Base-by-base conservation (phyloP, 2,329 filamentous ascomycete genomes). In the Cladosporium sp. region DNA sequence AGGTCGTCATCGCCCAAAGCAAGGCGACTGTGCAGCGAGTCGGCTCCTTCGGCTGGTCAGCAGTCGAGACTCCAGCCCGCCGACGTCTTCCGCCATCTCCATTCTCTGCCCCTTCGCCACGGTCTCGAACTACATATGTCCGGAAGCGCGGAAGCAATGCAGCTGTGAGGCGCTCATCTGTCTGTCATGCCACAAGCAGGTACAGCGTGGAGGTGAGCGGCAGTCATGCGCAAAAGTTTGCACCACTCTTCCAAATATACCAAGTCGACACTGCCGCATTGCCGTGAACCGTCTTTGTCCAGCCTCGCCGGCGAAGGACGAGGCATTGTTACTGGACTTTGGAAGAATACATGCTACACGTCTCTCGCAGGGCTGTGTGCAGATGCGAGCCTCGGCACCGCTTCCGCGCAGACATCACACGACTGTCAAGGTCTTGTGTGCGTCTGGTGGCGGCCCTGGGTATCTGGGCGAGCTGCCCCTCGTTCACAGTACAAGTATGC, bases 321-420 rank as follows among this genome's bases (percentile, higher is more conserved):
- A 21, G 14, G 40, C 37, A 44, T 44, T 6, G 23, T 26, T 26
- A 35, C 18, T 44, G 40, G 5, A 23, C 8, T 46, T 21, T 46
- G n/a, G 5, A 21, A 1, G 21, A 33, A 21, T 21, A n/a, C 52
- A 33, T 55, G 52, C 12, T 31, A 55, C 52, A 31, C 52, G 28
- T 55, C 52, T 33, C 8, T 29, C n/a, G 35, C 56, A 59, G 35
- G 56, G 56, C 56, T 46, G 35, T 28, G 33, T 59, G 29, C 60
- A 55, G 33, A 63, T 16, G 60, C 50, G 61, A 63, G 61, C 50
- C 61, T 63, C 61, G 61, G 61, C 61, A 56, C 35, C 16, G 49
- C 23, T 33, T 55, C 8, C 5, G 31, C 31, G 52, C 31, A 55
- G 52, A 26, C 35, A 63, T 63, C 50, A 63, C 61, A 63, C 61